These are phyloP conservation scores for Xylaria palmicola DNA, from an alignment of 495 filamentous ascomycete species.

Conservation along the genomic window DNA sequence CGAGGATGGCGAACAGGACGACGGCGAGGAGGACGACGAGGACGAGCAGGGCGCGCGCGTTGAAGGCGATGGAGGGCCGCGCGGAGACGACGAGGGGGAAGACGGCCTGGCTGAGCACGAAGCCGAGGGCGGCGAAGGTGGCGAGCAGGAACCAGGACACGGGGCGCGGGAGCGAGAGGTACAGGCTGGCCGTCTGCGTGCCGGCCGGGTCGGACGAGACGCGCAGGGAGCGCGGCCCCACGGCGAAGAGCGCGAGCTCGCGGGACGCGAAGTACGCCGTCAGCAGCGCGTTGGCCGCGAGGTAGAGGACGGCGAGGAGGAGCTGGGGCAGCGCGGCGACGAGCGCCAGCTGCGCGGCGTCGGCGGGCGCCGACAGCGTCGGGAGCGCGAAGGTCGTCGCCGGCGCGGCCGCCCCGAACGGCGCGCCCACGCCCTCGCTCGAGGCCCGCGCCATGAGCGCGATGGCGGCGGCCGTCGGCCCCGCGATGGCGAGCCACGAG, in stretches of 20 bases:
- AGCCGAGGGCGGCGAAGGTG: constrained; percentile 37
- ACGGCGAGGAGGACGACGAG: constrained; percentile 35
- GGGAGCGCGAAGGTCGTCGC: constrained; percentile 26
- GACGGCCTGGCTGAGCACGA: constrained; percentile 38
- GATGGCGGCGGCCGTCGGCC: constrained; percentile 33
- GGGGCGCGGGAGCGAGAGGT: constrained; percentile 42
- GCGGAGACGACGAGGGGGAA: constrained; percentile 24
- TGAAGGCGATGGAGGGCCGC: constrained; percentile 26
- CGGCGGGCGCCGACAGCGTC: constrained; percentile 15
- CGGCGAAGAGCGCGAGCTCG: constrained; percentile 42
- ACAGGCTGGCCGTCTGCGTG: constrained; percentile 36
- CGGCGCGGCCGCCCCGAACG: constrained; percentile 32
- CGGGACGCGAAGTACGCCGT: constrained; percentile 42
- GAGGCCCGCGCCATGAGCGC: constrained; percentile 22
- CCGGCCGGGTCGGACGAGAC: constrained; percentile 35
- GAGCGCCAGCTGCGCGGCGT: constrained; percentile 27
- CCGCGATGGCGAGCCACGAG: constrained; percentile 28
- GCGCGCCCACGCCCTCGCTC: constrained; percentile 21
- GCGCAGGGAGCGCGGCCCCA: constrained; percentile 32
- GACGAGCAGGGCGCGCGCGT: constrained; percentile 33
- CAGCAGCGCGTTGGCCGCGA: constrained; percentile 39
- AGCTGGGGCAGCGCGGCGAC: constrained; percentile 40
- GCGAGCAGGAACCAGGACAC: constrained; percentile 36
- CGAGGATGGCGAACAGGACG: constrained; percentile 29
- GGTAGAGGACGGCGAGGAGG: constrained; percentile 40